phyloP scores from a whole-genome alignment of 148 eudicot genomes.

The Diospyros kaki region DNA sequence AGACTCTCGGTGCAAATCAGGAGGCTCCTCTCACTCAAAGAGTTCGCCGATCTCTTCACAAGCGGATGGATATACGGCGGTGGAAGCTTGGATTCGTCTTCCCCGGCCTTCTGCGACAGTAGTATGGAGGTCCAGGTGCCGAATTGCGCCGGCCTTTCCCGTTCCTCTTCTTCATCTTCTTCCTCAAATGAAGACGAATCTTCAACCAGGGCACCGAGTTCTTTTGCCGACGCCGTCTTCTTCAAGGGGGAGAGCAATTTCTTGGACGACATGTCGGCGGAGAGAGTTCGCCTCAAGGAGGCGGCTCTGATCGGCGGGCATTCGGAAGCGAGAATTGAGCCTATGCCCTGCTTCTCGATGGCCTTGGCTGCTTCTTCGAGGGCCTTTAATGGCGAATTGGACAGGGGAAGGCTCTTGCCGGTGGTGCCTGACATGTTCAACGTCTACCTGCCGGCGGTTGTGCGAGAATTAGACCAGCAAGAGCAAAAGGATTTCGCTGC shows the following conservation, averaged over 20 bases:
- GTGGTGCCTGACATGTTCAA: slow-evolving; percentile 13
- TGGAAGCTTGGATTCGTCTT: slow-evolving; percentile 17
- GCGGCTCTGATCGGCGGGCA: slow-evolving; percentile 1
- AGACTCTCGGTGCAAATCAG: slow-evolving; percentile 88
- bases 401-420: neutral
- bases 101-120: slow-evolving; percentile 12
- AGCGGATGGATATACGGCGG: slow-evolving; percentile 75
- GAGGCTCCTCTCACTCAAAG: slow-evolving; percentile 66
- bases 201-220: neutral
- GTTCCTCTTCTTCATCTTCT: slow-evolving; percentile 15
- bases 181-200: slow-evolving; percentile 17
- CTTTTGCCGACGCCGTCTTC: slow-evolving; percentile 19
- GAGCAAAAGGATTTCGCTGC: slow-evolving; percentile 11
- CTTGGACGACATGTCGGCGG: slow-evolving; percentile 72
- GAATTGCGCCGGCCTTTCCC: slow-evolving; percentile 13
- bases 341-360: slow-evolving; percentile 45
- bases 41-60: slow-evolving; percentile 41
- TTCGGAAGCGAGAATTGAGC: slow-evolving; percentile 39
- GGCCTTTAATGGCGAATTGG: too few species aligned
- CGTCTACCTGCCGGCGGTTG: neutral
- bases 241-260: slow-evolving; percentile 32
- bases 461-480: too few species aligned
- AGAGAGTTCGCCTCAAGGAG: slow-evolving; percentile 51
- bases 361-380: neutral
- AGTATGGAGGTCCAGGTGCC: slow-evolving; percentile 46